Evolutionary conservation across 75 land plant species (phyloP).

Genomic region (Pinus albicaulis): DNA sequence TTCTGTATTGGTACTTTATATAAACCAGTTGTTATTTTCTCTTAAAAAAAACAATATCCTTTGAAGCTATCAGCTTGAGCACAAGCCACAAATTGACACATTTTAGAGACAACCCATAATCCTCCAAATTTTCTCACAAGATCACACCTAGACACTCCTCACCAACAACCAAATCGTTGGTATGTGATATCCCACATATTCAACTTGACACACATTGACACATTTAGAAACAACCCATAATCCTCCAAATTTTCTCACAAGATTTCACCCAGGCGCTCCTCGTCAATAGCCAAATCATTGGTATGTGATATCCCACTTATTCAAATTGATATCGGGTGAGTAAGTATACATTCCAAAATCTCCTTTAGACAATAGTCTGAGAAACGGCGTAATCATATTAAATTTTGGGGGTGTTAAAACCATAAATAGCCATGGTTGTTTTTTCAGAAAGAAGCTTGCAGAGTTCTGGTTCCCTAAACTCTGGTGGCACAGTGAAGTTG

Average conservation of each 20-base stretch:
- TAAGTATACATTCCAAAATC: constrained; percentile 32
- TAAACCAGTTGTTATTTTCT: too few species aligned
- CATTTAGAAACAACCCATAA: too few species aligned
- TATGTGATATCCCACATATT: too few species aligned
- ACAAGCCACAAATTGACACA: constrained; percentile 42
- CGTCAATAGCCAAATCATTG: constrained; percentile 13
- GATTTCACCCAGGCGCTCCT: constrained; percentile 18
- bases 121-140: too few species aligned
- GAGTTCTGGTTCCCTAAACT: background rate
- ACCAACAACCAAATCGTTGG: too few species aligned
- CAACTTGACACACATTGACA: too few species aligned
- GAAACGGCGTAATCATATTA: constrained; percentile 25
- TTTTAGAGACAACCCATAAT: too few species aligned
- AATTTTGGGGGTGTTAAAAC: constrained; percentile 9
- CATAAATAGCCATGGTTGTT: background rate
- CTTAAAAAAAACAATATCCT: too few species aligned
- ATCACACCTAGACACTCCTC: too few species aligned
- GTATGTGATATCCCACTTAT: too few species aligned
- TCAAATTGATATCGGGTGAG: constrained; percentile 16
- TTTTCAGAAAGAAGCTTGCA: background rate
- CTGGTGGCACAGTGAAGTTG: background rate
- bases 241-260: constrained; percentile 35
- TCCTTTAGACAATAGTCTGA: constrained; percentile 36
- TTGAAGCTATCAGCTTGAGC: constrained; percentile 20
- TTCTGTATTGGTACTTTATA: too few species aligned